phyloP scores from a whole-genome alignment of 345 rosid species.

The Eutrema japonicum region DNA sequence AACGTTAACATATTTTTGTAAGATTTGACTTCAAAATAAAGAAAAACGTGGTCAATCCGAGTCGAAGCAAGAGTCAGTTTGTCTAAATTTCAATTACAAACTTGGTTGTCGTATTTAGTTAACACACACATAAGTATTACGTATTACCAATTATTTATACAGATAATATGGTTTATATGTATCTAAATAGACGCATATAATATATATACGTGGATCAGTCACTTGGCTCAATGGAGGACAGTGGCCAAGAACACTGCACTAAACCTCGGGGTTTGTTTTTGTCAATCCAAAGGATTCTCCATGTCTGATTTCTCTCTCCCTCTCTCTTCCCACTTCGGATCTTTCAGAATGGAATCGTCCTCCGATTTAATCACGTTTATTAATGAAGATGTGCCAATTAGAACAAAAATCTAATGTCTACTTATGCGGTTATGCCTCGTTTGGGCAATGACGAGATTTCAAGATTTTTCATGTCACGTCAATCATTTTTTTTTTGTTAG shows the following conservation, averaged over 20 bases:
- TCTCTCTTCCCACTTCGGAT: slow-evolving; percentile 15
- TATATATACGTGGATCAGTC: slow-evolving; percentile 16
- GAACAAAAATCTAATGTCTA: too few relatives aligned
- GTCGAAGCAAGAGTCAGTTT: slow-evolving; percentile 22
- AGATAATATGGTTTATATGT: neutral
- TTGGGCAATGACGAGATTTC: too few relatives aligned
- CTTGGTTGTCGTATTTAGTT: neutral
- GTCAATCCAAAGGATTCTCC: slow-evolving; percentile 45
- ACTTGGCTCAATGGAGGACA: slow-evolving; percentile 44
- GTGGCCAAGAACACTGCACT: slow-evolving; percentile 40
- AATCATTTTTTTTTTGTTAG: too few relatives aligned
- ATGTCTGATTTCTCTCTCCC: slow-evolving; percentile 7
- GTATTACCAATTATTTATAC: neutral
- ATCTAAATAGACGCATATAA: slow-evolving; percentile 13
- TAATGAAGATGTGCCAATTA: too few relatives aligned
- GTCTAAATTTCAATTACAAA: slow-evolving; percentile 11
- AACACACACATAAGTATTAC: slow-evolving; percentile 6
- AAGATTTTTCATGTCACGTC: too few relatives aligned
- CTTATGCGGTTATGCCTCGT: too few relatives aligned
- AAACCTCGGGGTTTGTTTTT: slow-evolving; percentile 44
- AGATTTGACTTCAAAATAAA: neutral
- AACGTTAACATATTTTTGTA: neutral
- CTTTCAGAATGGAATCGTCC: slow-evolving; percentile 26
- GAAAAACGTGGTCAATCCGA: neutral
- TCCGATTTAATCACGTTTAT: neutral